Conservation (phyloP, 2,329 filamentous ascomycete genomes). For the Cyclaneusma minus region DNA sequence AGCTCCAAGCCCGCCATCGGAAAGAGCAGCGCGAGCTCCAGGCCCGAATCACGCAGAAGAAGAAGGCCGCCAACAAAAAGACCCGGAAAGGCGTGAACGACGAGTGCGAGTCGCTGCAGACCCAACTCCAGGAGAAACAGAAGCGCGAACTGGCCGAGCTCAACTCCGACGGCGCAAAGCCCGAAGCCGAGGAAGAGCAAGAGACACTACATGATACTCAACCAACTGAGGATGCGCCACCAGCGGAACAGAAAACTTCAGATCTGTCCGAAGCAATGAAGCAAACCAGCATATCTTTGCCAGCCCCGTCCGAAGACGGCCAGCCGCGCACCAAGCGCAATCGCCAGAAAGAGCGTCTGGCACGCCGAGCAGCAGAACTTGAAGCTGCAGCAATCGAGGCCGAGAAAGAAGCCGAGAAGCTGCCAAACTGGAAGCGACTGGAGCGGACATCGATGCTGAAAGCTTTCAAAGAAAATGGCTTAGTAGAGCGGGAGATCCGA, state of each 20-base stretch:
- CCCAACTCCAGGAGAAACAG: conserved; percentile 50
- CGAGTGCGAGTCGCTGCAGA: conserved; percentile 59
- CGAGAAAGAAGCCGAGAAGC: conserved; percentile 55
- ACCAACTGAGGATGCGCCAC: neutral
- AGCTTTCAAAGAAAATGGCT: conserved; percentile 44
- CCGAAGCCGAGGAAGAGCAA: conserved; percentile 1
- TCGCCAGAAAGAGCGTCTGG: conserved; percentile 79
- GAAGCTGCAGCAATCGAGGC: conserved; percentile 54
- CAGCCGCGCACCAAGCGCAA: too few species aligned
- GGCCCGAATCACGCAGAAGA: conserved; percentile 78
- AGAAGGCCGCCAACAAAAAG: conserved; percentile 90
- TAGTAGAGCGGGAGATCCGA: conserved; percentile 64
- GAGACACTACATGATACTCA: conserved; percentile 1
- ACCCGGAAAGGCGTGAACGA: conserved; percentile 60
- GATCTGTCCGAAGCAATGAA: too few species aligned
- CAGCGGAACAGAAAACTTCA: too few species aligned
- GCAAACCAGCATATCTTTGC: too few species aligned
- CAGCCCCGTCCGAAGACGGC: too few species aligned
- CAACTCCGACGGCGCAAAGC: conserved; percentile 12
- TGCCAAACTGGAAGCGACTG: conserved; percentile 55
- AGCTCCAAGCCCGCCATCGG: conserved; percentile 64
- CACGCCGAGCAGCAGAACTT: conserved; percentile 73
- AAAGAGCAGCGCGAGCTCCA: conserved; percentile 83
- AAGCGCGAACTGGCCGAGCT: conserved; percentile 38
- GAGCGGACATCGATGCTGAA: conserved; percentile 58